Percentiles rank a stretch among this genome's conserved stretches.
Evolutionary conservation across 1,139 yeast species (phyloP).

Genomic region (Sugiyamaella xylanicola): DNA sequence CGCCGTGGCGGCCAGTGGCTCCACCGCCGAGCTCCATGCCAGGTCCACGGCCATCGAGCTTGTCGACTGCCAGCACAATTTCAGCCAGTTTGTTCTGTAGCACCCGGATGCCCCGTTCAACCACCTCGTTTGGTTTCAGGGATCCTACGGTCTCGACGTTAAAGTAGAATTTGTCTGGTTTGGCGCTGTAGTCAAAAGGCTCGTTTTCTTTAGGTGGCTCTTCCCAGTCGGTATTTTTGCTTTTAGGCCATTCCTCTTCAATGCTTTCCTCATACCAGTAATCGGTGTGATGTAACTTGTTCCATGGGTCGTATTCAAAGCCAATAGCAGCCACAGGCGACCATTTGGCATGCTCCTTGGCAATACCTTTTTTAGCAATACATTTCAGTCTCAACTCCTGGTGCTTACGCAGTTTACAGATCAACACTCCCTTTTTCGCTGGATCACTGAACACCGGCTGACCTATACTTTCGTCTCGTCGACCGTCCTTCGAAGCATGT

Average conservation of each 20-base stretch:
- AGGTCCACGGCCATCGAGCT: conserved; percentile 27
- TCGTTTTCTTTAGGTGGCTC: conserved; percentile 92
- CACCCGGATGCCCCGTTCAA: conserved; percentile 77
- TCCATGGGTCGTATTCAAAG: conserved; percentile 99
- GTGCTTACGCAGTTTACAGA: conserved; percentile 88
- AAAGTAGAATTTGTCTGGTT: conserved; percentile 77
- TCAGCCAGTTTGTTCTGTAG: conserved; percentile 90
- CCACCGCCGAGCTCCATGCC: conserved; percentile 12
- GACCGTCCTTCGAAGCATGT: conserved; percentile 49
- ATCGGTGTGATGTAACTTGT: conserved; percentile 91
- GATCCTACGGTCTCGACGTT: conserved; percentile 93
- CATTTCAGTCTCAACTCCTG: conserved; percentile 89
- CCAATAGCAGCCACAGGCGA: conserved; percentile 97
- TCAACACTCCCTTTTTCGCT: conserved; percentile 76
- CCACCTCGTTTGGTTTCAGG: conserved; percentile 86
- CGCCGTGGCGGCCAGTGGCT: conserved; percentile 13
- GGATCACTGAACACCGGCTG: conserved; percentile 83
- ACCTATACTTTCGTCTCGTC: conserved; percentile 52
- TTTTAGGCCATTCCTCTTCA: conserved; percentile 89
- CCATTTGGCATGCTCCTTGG: conserved; percentile 99
- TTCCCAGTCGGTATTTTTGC: conserved; percentile 91
- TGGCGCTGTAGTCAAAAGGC: conserved; percentile 80
- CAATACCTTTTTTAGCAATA: conserved; percentile 96
- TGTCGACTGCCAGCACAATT: conserved; percentile 77
- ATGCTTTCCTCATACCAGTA: conserved; percentile 94